Base-by-base conservation (phyloP, 139 green algal species). In the Picochlorum sp. region DNA sequence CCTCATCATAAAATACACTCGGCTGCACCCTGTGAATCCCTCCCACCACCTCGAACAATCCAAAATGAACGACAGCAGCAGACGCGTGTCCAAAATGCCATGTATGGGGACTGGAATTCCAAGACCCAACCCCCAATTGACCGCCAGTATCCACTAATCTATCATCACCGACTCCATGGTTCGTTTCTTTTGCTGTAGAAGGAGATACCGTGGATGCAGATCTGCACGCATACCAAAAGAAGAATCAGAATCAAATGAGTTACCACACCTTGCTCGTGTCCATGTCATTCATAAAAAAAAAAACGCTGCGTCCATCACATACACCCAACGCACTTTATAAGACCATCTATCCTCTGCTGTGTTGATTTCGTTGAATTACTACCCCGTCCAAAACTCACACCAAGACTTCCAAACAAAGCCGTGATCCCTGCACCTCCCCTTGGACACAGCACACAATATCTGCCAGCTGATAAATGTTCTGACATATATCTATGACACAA, bases 1-100 rank as follows among this genome's bases (percentile, higher is more conserved):
- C 49, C n/a, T 66, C 58, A 45, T 80, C 61, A 41, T 72, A 59
- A 67, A 72, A 70, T 24, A 82, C 47, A 21, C 47, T 54, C 6
- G 47, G 47, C 18, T 54, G 47, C 47, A 54, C 47, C n/a, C n/a
- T 54, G 23, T 54, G 16, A 26, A 54, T 54, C 9, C 65, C 59
- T 16, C 63, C 63, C 14, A 66, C 69, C 1, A 65, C 69, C 37
- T 76, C 62, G 41, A 62, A 70, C 30, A 76, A 54, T 10, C 69
- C 69, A 30, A 44, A 66, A 38, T 49, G 30, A 49, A 73, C 70
- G 13, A 77, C 49, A 57, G 66, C 41, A 24, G 28, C 41, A 18
- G 63, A 50, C 8, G 63, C 70, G 10, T 41, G 45, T 20, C 57
- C 69, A 15, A 71, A 28, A 26, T 34, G 21, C 24, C 37, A 70